Percentiles rank a stretch among this genome's conserved stretches.
Conservation (phyloP, 768 basidiomycete genomes). For the Botryobasidium botryosum region DNA sequence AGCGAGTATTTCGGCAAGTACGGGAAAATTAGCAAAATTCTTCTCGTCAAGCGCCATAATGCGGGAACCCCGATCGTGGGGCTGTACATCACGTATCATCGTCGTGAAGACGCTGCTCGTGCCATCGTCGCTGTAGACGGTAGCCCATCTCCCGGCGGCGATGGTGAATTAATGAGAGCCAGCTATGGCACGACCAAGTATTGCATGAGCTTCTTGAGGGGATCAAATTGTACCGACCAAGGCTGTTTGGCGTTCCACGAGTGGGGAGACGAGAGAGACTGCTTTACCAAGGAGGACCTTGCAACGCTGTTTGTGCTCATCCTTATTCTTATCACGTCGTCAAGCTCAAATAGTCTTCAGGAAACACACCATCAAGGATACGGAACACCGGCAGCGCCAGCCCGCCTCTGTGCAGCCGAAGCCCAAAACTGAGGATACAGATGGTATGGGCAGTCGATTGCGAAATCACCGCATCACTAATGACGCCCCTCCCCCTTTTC, state of each 20-base stretch:
- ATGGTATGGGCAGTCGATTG: slow-evolving; percentile 2
- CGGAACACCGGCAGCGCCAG: slow-evolving; percentile 33
- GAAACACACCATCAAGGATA: slow-evolving; percentile 87
- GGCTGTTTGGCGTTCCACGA: slow-evolving; percentile 92
- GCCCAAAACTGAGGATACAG: neutral
- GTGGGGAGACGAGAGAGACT: slow-evolving; percentile 97
- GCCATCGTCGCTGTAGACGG: slow-evolving; percentile 91
- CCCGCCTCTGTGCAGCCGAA: slow-evolving; percentile 4
- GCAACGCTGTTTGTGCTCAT: slow-evolving; percentile 56
- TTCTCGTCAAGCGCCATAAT: slow-evolving; percentile 78
- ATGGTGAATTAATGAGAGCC: slow-evolving; percentile 77
- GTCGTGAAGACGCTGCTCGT: slow-evolving; percentile 85
- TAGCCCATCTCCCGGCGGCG: slow-evolving; percentile 74
- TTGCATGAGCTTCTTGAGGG: slow-evolving; percentile 87
- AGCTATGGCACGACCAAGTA: slow-evolving; percentile 96
- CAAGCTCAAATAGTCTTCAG: slow-evolving; percentile 23
- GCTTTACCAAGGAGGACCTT: slow-evolving; percentile 91
- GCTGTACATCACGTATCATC: slow-evolving; percentile 91
- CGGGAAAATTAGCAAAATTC: slow-evolving; percentile 91
- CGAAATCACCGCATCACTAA: too few species aligned
- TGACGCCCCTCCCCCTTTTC: neutral
- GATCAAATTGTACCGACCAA: slow-evolving; percentile 66
- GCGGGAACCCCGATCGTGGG: slow-evolving; percentile 64
- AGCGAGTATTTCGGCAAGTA: slow-evolving; percentile 98
- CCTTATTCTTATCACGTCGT: slow-evolving; percentile 3